Conservation (phyloP, 306 rosid genomes). For the Mimosa bimucronata region DNA sequence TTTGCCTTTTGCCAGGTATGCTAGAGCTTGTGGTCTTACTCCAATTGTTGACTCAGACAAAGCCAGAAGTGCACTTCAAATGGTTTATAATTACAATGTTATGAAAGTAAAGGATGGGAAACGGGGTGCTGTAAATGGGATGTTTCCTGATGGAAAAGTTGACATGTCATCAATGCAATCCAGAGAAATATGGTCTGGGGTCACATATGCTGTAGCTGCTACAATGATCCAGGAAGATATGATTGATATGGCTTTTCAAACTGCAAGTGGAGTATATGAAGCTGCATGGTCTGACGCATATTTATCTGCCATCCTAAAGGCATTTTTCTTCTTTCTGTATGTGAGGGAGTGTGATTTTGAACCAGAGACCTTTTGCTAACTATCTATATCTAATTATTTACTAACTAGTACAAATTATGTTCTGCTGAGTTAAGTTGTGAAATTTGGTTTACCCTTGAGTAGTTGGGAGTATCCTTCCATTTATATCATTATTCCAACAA, state of each 20-base stretch:
- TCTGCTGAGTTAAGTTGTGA: constrained; percentile 4
- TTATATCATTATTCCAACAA: constrained; percentile 9
- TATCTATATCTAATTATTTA: background rate
- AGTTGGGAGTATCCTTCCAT: background rate
- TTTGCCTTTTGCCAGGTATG: constrained; percentile 60
- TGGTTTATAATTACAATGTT: constrained; percentile 72
- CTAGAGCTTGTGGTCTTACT: constrained; percentile 85
- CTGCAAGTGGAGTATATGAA: constrained; percentile 77
- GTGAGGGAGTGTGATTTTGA: background rate
- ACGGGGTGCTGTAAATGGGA: constrained; percentile 91
- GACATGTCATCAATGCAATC: constrained; percentile 85
- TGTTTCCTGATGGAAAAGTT: constrained; percentile 88
- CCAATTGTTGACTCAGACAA: constrained; percentile 79
- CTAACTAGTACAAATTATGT: constrained; percentile 12
- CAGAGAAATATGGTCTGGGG: constrained; percentile 97
- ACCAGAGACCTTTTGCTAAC: background rate
- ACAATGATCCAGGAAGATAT: constrained; percentile 90
- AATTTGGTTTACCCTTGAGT: constrained; percentile 10
- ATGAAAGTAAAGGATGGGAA: constrained; percentile 74
- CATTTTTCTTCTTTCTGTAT: background rate
- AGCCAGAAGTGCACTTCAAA: constrained; percentile 70
- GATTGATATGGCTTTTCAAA: constrained; percentile 80
- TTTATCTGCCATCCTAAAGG: constrained; percentile 2
- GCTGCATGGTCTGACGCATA: constrained; percentile 74
- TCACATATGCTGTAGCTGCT: constrained; percentile 91